phyloP scores from a whole-genome alignment of 306 rosid genomes.

The Cucumis hystrix region DNA sequence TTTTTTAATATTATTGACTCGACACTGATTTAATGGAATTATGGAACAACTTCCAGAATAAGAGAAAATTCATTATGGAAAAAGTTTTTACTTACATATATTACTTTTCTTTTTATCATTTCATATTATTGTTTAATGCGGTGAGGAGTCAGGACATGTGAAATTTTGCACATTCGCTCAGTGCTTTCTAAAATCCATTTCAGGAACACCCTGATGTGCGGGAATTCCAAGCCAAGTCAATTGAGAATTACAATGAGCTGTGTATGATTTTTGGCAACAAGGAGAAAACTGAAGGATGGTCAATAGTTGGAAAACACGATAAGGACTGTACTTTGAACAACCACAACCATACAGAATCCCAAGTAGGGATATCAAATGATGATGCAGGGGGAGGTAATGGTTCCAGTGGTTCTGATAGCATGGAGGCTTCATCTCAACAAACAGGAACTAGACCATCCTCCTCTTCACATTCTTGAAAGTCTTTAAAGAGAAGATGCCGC shows the following conservation, averaged over 20 bases:
- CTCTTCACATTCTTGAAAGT: constrained; percentile 31
- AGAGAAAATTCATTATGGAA: not conserved
- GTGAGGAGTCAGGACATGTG: no score
- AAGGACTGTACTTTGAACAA: constrained; percentile 14
- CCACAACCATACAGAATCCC: constrained; percentile 28
- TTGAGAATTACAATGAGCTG: constrained; percentile 31
- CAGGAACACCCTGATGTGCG: constrained; percentile 34
- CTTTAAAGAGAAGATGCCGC: constrained; percentile 21
- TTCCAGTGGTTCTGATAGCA: constrained; percentile 22
- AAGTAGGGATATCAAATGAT: constrained; percentile 2
- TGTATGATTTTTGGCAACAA: constrained; percentile 35
- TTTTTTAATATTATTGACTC: not conserved
- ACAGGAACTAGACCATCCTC: constrained; percentile 33
- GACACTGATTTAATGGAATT: no score
- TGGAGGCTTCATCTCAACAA: constrained; percentile 36
- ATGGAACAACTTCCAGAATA: not conserved
- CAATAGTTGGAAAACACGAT: constrained; percentile 15
- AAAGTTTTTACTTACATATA: not conserved
- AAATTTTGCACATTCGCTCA: no score
- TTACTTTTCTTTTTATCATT: not conserved
- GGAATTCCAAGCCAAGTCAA: constrained; percentile 18
- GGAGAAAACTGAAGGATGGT: constrained; percentile 26
- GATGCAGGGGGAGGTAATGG: constrained; percentile 17
- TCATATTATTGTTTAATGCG: not conserved
- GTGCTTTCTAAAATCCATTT: not conserved